Conservation (phyloP, 768 basidiomycete genomes). For the Macrolepiota dolichaula region DNA sequence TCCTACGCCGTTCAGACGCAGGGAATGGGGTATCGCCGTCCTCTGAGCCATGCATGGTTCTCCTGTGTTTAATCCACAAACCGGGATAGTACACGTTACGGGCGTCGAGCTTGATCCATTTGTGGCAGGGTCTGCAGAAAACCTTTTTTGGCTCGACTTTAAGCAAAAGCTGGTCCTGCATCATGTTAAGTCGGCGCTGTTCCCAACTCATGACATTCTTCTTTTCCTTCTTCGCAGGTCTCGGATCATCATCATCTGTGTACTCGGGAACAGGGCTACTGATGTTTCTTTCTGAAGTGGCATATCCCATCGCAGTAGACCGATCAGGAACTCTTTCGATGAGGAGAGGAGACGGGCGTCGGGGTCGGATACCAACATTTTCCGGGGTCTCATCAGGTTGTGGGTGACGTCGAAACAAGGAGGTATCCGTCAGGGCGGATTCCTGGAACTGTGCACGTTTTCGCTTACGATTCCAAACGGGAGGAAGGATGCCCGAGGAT, state of each 20-base stretch:
- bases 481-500: background rate
- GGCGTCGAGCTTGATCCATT: slow-evolving; percentile 6
- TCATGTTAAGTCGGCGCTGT: background rate
- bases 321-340: background rate
- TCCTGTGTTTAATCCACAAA: slow-evolving; percentile 11
- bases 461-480: background rate
- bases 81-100: slow-evolving; percentile 12
- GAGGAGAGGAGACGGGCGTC: background rate
- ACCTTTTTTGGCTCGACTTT: slow-evolving; percentile 7
- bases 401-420: no score
- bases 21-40: background rate
- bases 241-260: background rate
- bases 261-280: background rate
- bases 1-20: background rate
- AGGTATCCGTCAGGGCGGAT: no score
- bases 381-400: background rate
- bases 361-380: background rate
- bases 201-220: slow-evolving; percentile 11
- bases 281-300: background rate
- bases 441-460: slow-evolving; percentile 2
- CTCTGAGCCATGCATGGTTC: background rate
- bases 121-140: slow-evolving; percentile 3
- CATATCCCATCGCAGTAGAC: background rate
- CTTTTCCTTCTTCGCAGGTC: slow-evolving; percentile 1
- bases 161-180: background rate